Evolutionary conservation across 345 rosid species (phyloP), one percentile per base, ranked within the genome.

Genomic region (Euclidium syriacum): DNA sequence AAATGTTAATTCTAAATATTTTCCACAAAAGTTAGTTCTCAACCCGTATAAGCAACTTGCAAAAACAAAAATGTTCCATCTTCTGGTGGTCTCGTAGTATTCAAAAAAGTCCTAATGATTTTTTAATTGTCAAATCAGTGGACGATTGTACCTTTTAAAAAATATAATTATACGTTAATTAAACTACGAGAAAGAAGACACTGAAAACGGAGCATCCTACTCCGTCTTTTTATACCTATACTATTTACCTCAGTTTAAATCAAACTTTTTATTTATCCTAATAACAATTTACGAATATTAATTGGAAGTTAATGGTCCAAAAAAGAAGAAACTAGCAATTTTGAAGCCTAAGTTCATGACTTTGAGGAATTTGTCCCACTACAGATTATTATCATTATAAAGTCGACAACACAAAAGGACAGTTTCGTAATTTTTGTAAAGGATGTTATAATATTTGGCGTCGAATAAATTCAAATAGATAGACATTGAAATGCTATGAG

Each of bases 381-480:
- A 33, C 8, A 30, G 32, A 2, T 46, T 38, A n/a, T n/a, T n/a
- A n/a, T n/a, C n/a, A n/a, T n/a, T n/a, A n/a, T n/a, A n/a, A n/a
- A n/a, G n/a, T n/a, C n/a, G n/a, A n/a, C 32, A 64, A 64, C 7
- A 38, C 58, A 62, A 44, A 62, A 65, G 30, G 64, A 50, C 58
- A 51, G 15, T 46, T 68, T 56, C 19, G 71, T 51, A 38, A 57
- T 50, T 64, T 47, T 67, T 10, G 46, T n/a, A 3, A 24, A 35
- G 0, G 19, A 50, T 58, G 34, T 10, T 30, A 26, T 18, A 59
- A 52, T 33, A 30, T 35, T 44, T 44, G 63, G 12, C 22, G 51
- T 52, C 63, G 33, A 26, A 62, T 61, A 69, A 60, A 42, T 43
- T 48, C 55, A 67, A 58, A 59, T 42, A 66, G 77, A 76, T 54